These are phyloP conservation scores for Gliomastix tumulicola DNA, from an alignment of 2,329 filamentous ascomycete genomes.

Conservation along the genomic window DNA sequence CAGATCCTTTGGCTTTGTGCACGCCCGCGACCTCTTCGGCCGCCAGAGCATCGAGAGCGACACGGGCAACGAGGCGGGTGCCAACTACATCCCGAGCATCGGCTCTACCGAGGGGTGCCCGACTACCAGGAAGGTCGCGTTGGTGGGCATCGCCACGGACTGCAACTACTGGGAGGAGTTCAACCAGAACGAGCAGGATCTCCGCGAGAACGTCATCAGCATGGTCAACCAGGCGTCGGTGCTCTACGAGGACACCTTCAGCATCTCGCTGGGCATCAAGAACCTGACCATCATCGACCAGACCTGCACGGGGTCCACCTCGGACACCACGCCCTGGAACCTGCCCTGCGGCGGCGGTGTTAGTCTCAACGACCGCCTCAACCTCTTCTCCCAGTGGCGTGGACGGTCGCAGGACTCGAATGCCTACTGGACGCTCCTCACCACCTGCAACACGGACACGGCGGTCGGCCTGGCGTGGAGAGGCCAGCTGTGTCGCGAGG, in stretches of 20 bases:
- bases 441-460: conserved; percentile 70
- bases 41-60: conserved; percentile 63
- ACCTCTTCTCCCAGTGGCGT: conserved; percentile 84
- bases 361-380: conserved; percentile 71
- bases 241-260: conserved; percentile 86
- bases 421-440: conserved; percentile 89
- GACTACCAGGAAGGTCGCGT: conserved; percentile 79
- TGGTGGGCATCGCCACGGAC: conserved; percentile 88
- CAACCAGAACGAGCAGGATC: conserved; percentile 49
- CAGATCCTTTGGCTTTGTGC: conserved; percentile 46
- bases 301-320: conserved; percentile 65
- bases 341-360: conserved; percentile 57
- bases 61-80: conserved; percentile 59
- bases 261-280: conserved; percentile 84
- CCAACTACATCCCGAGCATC: conserved; percentile 73
- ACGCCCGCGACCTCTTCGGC: conserved; percentile 63
- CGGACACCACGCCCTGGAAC: conserved; percentile 75
- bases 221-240: conserved; percentile 82
- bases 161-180: conserved; percentile 79
- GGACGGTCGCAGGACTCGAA: conserved; percentile 71
- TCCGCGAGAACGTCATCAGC: conserved; percentile 68
- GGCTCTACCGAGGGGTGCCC: conserved; percentile 82
- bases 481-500: conserved; percentile 70
- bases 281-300: conserved; percentile 74
- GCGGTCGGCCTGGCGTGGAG: conserved; percentile 93